Percentiles rank a stretch among this genome's conserved stretches.
Conservation (phyloP, 2,329 filamentous ascomycete genomes). For the Colletotrichum tofieldiae region DNA sequence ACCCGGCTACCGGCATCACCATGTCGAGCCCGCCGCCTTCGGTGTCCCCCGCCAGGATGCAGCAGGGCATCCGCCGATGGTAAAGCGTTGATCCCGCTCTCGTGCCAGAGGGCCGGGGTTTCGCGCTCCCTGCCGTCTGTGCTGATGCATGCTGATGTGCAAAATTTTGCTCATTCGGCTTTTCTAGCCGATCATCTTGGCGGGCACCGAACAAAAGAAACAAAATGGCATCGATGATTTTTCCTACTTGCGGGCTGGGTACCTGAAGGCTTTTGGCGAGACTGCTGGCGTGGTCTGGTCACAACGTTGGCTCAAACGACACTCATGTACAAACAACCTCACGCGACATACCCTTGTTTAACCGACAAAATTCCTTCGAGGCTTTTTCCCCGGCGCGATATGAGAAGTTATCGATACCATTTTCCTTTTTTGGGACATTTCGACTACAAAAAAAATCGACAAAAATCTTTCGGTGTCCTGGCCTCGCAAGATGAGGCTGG, state of each 20-base stretch:
- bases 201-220: conserved; percentile 60
- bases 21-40: conserved; percentile 90
- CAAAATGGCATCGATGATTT: conserved; percentile 60
- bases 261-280: conserved; percentile 51
- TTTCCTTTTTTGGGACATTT: conserved; percentile 50
- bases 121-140: conserved; percentile 55
- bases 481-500: conserved; percentile 55
- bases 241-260: conserved; percentile 57
- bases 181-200: conserved; percentile 61
- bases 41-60: conserved; percentile 75
- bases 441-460: conserved; percentile 39
- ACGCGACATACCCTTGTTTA: conserved; percentile 61
- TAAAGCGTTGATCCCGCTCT: conserved; percentile 59
- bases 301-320: conserved; percentile 46
- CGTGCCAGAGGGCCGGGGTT: conserved; percentile 50
- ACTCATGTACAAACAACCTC: conserved; percentile 66
- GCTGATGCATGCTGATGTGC: conserved; percentile 55
- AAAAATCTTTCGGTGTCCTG: conserved; percentile 42
- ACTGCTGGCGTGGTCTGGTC: conserved; percentile 49
- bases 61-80: conserved; percentile 70
- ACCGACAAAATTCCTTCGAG: conserved; percentile 47
- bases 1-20: conserved; percentile 90
- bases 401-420: conserved; percentile 64
- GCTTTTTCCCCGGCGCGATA: conserved; percentile 55
- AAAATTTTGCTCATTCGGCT: conserved; percentile 58